Base-by-base conservation (phyloP, 2,329 filamentous ascomycete genomes). In the Trichoderma citrinoviride region DNA sequence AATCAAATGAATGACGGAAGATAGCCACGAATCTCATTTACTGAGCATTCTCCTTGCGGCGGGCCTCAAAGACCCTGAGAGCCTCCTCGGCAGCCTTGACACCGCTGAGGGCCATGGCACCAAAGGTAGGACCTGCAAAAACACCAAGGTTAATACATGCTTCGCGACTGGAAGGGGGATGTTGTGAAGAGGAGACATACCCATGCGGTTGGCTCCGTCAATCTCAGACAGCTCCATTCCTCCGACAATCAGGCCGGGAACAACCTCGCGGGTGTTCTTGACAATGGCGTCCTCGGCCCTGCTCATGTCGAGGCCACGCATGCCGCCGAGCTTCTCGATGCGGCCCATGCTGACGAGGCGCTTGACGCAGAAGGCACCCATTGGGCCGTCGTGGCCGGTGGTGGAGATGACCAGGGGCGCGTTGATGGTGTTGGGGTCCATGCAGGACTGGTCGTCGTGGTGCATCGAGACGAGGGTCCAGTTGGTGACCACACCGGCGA, bases 401-500 rank as follows among this genome's bases (percentile, higher is more conserved):
- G 93, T 97, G 65, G 89, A 92, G 80, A 97, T 90, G 74, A 97
- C 83, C 66, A 97, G 78, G 1, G 93, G 92, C 0, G 92, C 92
- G 75, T 96, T 97, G 85, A 97, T 96, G 73, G 93, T 97, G 86
- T 95, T 96, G 70, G 93, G 93, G 77, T 97, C 93, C 93, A 97
- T 96, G 89, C 93, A 97, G 67, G 87, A 91, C 81, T 96, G 92
- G 76, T 94, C 90, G 75, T 93, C 90, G 77, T 93, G 90, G 77
- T 93, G 90, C 83, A 94, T 90, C 49, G 89, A 87, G 55, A 97
- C 93, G 27, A 97, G 85, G 1, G 93, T 97, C 93, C 93, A 97
- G 85, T 97, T 97, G 73, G 92, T 96, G 63, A 97, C 93, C 1
- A 97, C 93, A 72, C 93, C 93, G 8, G 92, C 90, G 69, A 97